phyloP scores from a whole-genome alignment of 164 flowering plant genomes.

The Magnolia kwangsiensis region DNA sequence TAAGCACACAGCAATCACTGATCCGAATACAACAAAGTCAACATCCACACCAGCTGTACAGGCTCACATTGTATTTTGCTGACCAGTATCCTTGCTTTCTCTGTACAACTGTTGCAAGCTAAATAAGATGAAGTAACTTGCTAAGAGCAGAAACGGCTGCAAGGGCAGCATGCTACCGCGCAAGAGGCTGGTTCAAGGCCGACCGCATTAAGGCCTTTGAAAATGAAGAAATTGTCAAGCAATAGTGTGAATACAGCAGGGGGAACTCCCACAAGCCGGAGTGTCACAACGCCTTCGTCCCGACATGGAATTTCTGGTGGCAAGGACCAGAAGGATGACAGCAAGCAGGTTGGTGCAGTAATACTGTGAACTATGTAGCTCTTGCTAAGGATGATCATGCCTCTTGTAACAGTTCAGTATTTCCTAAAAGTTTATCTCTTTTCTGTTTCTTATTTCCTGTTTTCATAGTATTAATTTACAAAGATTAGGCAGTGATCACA shows the following conservation, averaged over 20 bases:
- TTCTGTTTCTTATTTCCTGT: neutral
- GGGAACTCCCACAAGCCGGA: conserved; percentile 60
- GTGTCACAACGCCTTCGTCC: conserved; percentile 33
- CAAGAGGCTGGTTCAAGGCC: conserved; percentile 72
- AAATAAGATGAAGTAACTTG: too few species aligned
- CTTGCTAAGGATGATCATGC: conserved; percentile 62
- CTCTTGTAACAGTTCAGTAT: conserved; percentile 9
- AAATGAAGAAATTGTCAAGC: conserved; percentile 53
- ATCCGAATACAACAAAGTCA: conserved; percentile 5
- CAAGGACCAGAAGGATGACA: conserved; percentile 56
- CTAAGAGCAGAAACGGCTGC: conserved; percentile 72
- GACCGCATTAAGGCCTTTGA: conserved; percentile 21
- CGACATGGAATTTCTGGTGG: conserved; percentile 40
- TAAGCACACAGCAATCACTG: conserved; percentile 8
- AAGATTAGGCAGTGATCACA: neutral
- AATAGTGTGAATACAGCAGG: conserved; percentile 20
- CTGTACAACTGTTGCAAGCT: too few species aligned
- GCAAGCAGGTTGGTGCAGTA: conserved; percentile 25
- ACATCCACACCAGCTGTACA: too few species aligned
- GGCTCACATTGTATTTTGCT: too few species aligned
- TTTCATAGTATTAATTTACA: neutral
- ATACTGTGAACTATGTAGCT: conserved; percentile 76
- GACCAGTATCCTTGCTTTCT: too few species aligned
- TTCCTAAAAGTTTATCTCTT: conserved; percentile 9
- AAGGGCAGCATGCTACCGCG: conserved; percentile 61